A percentile compares a stretch with the other conserved stretches of the same genome.
Conservation (phyloP, 345 rosid genomes). For the Acer campestre region DNA sequence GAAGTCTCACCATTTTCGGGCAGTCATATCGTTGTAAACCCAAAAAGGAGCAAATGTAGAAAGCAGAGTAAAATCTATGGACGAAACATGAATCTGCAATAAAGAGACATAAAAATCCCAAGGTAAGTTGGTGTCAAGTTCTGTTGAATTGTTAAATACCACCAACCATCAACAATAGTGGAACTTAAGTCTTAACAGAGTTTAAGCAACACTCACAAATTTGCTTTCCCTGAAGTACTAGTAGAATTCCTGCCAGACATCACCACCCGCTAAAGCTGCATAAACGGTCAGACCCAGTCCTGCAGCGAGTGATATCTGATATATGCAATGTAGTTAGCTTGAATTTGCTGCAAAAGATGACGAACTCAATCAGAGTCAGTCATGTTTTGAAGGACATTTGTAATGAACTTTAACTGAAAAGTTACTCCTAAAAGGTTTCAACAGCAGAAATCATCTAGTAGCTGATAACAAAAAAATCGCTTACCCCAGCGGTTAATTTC, state of each 20-base stretch:
- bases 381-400: not conserved
- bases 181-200: not conserved
- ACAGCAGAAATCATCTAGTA: not conserved
- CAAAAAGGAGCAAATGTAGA: constrained; percentile 89
- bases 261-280: constrained; percentile 52
- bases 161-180: not conserved
- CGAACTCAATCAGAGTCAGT: not conserved
- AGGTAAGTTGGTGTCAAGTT: not conserved
- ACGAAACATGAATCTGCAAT: constrained; percentile 68
- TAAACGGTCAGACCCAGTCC: constrained; percentile 61
- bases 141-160: too few relatives aligned
- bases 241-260: constrained; percentile 68
- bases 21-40: constrained; percentile 90
- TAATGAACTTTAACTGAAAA: not conserved
- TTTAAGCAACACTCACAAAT: constrained; percentile 51
- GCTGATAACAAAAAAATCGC: constrained; percentile 9
- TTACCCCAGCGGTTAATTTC: constrained; percentile 73
- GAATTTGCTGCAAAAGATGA: not conserved
- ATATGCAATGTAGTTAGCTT: constrained; percentile 29
- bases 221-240: constrained; percentile 79
- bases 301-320: constrained; percentile 62
- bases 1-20: constrained; percentile 61
- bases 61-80: constrained; percentile 70
- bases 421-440: not conserved
- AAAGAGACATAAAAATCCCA: constrained; percentile 6